Percentiles rank a stretch among this genome's conserved stretches.
Evolutionary conservation across 176 grass and related monocot genomes (phyloP).

Genomic region (Lolium perenne): DNA sequence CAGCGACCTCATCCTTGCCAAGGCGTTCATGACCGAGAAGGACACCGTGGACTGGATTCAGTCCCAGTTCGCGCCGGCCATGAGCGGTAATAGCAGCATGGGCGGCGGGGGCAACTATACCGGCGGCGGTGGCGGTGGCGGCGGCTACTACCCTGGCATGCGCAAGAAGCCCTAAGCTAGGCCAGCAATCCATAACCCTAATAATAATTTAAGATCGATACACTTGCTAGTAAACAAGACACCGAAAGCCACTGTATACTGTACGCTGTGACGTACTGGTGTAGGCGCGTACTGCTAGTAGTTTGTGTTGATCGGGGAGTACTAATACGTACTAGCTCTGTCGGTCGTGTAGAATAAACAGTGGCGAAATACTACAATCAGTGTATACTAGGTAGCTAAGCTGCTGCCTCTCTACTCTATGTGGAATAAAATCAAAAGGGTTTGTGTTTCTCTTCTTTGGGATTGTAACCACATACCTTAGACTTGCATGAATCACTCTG

Average conservation of each 20-base stretch:
- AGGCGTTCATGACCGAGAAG: constrained; percentile 76
- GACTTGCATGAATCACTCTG: not conserved
- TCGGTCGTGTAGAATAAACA: constrained; percentile 40
- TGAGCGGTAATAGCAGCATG: not conserved
- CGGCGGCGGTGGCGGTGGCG: not conserved
- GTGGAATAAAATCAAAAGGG: constrained; percentile 5
- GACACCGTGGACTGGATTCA: constrained; percentile 65
- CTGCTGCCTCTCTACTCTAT: not conserved
- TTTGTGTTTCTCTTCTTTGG: not conserved
- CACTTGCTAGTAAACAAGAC: not conserved
- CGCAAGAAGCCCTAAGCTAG: constrained; percentile 36
- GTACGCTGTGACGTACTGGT: not conserved
- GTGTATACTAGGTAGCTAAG: not conserved
- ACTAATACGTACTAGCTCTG: not conserved
- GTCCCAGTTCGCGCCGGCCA: constrained; percentile 44
- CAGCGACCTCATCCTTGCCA: constrained; percentile 58
- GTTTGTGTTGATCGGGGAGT: constrained; percentile 34
- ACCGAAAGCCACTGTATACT: not conserved
- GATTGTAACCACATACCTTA: not conserved
- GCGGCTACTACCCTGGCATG: constrained; percentile 21
- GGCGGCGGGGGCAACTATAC: not conserved
- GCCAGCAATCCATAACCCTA: not conserved
- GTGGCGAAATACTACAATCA: constrained; percentile 15
- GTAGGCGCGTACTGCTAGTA: not conserved
- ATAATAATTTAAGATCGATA: constrained; percentile 11